Conservation (phyloP, 257 asterid species). For the Parsonsia alboflavescens region DNA sequence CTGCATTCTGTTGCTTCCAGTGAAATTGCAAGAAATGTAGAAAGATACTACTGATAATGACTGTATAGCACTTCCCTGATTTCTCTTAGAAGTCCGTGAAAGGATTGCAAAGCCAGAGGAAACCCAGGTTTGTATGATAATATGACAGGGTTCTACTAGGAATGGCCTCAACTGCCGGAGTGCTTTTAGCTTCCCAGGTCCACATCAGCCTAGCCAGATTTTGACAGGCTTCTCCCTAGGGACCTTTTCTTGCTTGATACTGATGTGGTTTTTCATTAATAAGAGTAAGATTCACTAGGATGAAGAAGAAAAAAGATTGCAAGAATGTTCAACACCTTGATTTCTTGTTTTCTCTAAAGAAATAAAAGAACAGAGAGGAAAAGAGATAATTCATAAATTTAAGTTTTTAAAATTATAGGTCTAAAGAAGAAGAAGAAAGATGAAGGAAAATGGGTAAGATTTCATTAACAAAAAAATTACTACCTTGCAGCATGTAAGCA, state of each 20-base stretch:
- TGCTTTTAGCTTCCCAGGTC: conserved; percentile 42
- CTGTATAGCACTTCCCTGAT: conserved; percentile 49
- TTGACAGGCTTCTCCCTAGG: conserved; percentile 62
- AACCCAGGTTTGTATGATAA: conserved; percentile 60
- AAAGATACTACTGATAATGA: conserved; percentile 49
- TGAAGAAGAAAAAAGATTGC: conserved; percentile 49
- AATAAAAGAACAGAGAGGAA: background rate
- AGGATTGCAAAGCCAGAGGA: conserved; percentile 65
- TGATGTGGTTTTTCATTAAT: conserved; percentile 44
- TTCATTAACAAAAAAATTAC: background rate
- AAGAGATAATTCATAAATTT: background rate
- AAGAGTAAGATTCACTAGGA: conserved; percentile 60
- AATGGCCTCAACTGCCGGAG: conserved; percentile 58
- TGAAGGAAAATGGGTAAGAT: background rate
- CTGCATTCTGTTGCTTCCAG: conserved; percentile 16
- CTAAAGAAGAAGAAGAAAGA: background rate
- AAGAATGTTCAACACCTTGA: conserved; percentile 15
- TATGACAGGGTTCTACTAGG: conserved; percentile 50
- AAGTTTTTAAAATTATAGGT: background rate
- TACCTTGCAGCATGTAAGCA: background rate
- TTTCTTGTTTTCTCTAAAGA: background rate
- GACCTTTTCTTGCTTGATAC: conserved; percentile 40
- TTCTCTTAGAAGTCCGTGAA: conserved; percentile 67
- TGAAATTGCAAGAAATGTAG: conserved; percentile 29
- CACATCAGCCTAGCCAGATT: conserved; percentile 55